Conservation (phyloP, 2,329 filamentous ascomycete species). For the Diaporthe citri region DNA sequence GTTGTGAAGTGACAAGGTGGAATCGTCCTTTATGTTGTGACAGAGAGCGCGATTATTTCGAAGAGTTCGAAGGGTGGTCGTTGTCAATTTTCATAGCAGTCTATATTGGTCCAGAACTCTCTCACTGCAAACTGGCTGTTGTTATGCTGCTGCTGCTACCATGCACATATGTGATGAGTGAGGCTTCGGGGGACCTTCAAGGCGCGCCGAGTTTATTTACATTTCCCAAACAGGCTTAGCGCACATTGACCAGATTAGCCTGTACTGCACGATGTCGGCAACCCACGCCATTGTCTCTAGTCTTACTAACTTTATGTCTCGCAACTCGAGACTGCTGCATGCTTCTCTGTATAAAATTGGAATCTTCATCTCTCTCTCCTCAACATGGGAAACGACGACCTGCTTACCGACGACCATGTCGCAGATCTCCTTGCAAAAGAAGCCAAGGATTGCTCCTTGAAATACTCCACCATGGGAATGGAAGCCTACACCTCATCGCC, state of each 20-base stretch:
- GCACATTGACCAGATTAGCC: background rate
- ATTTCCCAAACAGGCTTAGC: slow-evolving; percentile 22
- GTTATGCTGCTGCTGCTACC: background rate
- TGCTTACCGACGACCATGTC: slow-evolving; percentile 82
- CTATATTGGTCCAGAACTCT: background rate
- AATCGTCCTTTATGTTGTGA: background rate
- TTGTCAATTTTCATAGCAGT: background rate
- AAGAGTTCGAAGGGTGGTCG: background rate
- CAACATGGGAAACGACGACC: slow-evolving; percentile 60
- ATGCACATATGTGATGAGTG: background rate
- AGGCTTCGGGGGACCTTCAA: background rate
- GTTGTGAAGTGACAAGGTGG: background rate
- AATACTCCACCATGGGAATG: slow-evolving; percentile 81
- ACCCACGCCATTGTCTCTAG: background rate
- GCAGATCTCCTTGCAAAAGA: slow-evolving; percentile 84
- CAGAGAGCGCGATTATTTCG: too few relatives aligned
- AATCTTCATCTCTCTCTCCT: background rate
- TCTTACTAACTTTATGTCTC: background rate
- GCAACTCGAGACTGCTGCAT: background rate
- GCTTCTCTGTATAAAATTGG: background rate
- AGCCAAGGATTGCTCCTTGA: slow-evolving; percentile 78
- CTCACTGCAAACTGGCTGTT: background rate
- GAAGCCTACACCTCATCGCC: slow-evolving; percentile 70
- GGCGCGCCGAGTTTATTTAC: slow-evolving; percentile 34
- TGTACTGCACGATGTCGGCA: background rate